phyloP scores from a whole-genome alignment of 441 rosid genomes.

The Francoa sonchifolia region DNA sequence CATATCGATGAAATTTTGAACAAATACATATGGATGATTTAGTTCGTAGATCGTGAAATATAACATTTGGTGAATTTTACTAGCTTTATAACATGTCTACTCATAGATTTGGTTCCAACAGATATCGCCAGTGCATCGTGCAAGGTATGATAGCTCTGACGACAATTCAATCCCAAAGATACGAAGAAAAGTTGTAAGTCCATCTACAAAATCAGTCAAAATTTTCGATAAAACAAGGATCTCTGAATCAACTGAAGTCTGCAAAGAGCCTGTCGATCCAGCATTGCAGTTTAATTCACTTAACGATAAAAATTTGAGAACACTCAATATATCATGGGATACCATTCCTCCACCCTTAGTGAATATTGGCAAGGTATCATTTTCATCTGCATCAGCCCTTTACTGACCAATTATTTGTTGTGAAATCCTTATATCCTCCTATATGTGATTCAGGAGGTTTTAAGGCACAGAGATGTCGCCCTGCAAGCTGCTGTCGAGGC shows the following conservation, averaged over 20 bases:
- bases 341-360: slow-evolving; percentile 41
- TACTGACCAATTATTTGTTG: not conserved
- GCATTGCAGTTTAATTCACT: slow-evolving; percentile 4
- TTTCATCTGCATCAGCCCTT: not conserved
- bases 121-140: slow-evolving; percentile 20
- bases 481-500: slow-evolving; percentile 46
- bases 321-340: slow-evolving; percentile 35
- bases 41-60: no score
- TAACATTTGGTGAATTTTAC: no score
- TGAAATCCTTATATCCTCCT: not conserved
- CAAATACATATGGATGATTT: no score
- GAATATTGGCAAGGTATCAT: slow-evolving; percentile 47
- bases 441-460: slow-evolving; percentile 58
- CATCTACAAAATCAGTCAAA: slow-evolving; percentile 13
- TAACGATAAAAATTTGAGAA: slow-evolving; percentile 16
- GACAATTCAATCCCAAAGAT: slow-evolving; percentile 20
- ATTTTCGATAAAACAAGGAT: slow-evolving; percentile 5
- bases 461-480: slow-evolving; percentile 44
- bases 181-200: slow-evolving; percentile 15
- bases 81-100: no score
- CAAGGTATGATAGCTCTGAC: slow-evolving; percentile 21
- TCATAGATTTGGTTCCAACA: no score
- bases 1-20: no score
- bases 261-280: slow-evolving; percentile 14
- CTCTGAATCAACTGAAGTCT: slow-evolving; percentile 15